These are phyloP conservation scores for Candida rishiriensis DNA, from an alignment of 805 yeast species.

Conservation along the genomic window DNA sequence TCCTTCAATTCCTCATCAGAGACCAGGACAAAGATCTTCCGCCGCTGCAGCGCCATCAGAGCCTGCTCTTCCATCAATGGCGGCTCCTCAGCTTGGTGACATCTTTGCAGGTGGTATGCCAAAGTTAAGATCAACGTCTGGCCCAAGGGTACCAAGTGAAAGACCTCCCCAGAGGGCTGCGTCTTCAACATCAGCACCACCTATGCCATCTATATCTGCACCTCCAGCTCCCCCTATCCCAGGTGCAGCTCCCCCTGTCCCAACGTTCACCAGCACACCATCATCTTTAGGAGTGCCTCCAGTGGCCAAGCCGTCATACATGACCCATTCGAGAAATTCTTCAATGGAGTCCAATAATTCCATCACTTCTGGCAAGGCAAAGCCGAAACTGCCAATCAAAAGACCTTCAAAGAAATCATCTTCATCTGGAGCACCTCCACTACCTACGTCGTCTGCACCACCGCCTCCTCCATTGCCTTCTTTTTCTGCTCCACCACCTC, in stretches of 20 bases:
- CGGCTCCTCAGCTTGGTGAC: slow-evolving; percentile 53
- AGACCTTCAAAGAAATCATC: slow-evolving; percentile 11
- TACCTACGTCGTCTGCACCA: slow-evolving; percentile 16
- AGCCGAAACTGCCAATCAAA: slow-evolving; percentile 16
- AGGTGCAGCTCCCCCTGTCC: slow-evolving; percentile 4
- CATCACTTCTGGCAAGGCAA: slow-evolving; percentile 10
- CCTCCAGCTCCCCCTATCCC: slow-evolving; percentile 17
- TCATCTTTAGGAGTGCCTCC: slow-evolving; percentile 6
- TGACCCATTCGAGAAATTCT: slow-evolving; percentile 9
- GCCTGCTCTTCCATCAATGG: slow-evolving; percentile 1
- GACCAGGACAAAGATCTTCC: slow-evolving; percentile 4
- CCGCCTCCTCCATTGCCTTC: slow-evolving; percentile 18
- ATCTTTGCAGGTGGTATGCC: slow-evolving; percentile 80
- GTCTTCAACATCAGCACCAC: slow-evolving; percentile 19
- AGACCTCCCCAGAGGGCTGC: slow-evolving; percentile 7
- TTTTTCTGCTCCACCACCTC: slow-evolving; percentile 14
- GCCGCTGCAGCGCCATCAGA: slow-evolving; percentile 28
- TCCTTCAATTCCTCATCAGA: slow-evolving; percentile 24
- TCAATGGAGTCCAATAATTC: slow-evolving; percentile 10
- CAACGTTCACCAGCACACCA: slow-evolving; percentile 3
- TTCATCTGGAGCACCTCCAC: slow-evolving; percentile 12
- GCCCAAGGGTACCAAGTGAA: slow-evolving; percentile 3
- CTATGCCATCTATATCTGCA: slow-evolving; percentile 7
- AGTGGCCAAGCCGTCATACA: background rate
- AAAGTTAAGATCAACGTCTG: slow-evolving; percentile 39